These are phyloP conservation scores for Ochromonas danica DNA, from an alignment of 108 stramenopile species.

Conservation along the genomic window DNA sequence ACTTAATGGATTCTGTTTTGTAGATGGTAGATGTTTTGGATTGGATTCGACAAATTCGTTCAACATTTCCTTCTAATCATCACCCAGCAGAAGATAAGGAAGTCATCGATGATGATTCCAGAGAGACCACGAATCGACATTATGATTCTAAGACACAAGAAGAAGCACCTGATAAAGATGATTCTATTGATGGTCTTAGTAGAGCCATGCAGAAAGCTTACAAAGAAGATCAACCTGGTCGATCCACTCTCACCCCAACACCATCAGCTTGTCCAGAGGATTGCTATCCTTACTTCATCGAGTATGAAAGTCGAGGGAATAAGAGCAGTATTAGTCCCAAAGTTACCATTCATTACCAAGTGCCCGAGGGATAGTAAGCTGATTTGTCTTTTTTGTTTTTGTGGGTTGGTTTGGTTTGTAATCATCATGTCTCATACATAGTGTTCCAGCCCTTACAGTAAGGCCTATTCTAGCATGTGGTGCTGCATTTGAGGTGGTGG, in stretches of 20 bases:
- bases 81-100: too few relatives aligned
- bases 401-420: too few relatives aligned
- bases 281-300: background rate
- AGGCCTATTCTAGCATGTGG: background rate
- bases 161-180: background rate
- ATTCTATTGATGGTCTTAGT: background rate
- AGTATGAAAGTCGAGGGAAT: background rate
- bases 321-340: background rate
- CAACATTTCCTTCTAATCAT: too few relatives aligned
- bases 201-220: background rate
- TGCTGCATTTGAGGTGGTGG: background rate
- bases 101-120: background rate
- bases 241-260: background rate
- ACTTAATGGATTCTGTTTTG: background rate
- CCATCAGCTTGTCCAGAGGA: background rate
- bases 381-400: background rate
- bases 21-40: background rate
- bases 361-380: background rate
- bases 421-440: too few relatives aligned
- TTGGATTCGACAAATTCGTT: background rate
- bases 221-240: background rate
- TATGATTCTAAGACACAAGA: background rate
- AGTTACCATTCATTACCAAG: background rate
- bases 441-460: background rate
- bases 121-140: background rate